Conservation (phyloP, 495 filamentous ascomycete species). For the Aspergillus baeticus region DNA sequence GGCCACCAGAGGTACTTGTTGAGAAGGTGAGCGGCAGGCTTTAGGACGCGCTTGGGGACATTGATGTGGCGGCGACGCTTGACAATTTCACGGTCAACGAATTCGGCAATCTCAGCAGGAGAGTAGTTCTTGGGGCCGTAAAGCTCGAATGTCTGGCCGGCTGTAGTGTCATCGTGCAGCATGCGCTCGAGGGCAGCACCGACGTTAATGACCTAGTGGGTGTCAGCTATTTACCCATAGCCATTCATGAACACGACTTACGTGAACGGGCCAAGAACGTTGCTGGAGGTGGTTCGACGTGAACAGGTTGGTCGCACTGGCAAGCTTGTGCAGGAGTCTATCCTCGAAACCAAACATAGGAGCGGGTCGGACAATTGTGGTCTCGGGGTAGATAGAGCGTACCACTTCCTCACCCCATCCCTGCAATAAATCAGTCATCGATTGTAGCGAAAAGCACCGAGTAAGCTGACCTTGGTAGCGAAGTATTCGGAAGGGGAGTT, state of each 20-base stretch:
- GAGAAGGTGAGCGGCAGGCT: conserved; percentile 66
- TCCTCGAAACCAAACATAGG: conserved; percentile 96
- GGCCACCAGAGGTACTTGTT: conserved; percentile 89
- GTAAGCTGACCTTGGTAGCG: conserved; percentile 70
- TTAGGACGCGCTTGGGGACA: conserved; percentile 74
- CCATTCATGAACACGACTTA: conserved; percentile 42
- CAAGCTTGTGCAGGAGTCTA: conserved; percentile 82
- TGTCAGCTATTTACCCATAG: conserved; percentile 16
- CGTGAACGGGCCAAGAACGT: conserved; percentile 88
- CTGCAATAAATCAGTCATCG: conserved; percentile 36
- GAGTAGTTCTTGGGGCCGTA: conserved; percentile 93
- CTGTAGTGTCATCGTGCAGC: conserved; percentile 84
- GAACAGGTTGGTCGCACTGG: conserved; percentile 72
- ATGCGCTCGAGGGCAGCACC: conserved; percentile 84
- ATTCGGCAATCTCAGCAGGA: conserved; percentile 76
- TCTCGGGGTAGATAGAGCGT: conserved; percentile 92
- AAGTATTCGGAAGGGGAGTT: conserved; percentile 84
- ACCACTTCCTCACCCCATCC: conserved; percentile 79
- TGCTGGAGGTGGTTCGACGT: conserved; percentile 92
- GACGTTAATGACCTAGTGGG: conserved; percentile 75
- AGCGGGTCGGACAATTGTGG: conserved; percentile 92
- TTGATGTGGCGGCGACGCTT: conserved; percentile 91
- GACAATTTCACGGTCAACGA: conserved; percentile 90
- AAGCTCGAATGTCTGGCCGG: conserved; percentile 88
- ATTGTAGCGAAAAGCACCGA: not conserved